Percentiles rank a stretch among this genome's conserved stretches.
These are phyloP conservation scores for Colletotrichum eremochloae DNA, from an alignment of 2,329 filamentous ascomycete genomes.

Conservation along the genomic window DNA sequence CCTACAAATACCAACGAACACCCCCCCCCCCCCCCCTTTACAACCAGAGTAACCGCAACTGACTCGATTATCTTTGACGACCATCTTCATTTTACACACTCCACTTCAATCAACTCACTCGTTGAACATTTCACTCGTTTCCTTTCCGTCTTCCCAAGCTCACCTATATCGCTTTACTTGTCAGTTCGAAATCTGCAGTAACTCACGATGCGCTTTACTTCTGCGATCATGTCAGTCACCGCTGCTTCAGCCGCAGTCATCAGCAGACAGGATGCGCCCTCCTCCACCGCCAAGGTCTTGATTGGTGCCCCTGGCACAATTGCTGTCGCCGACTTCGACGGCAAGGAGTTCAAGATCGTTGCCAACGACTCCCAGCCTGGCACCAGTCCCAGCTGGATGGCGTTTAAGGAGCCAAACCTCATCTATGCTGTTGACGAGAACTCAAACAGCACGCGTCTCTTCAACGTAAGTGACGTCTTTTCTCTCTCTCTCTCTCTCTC, in stretches of 20 bases:
- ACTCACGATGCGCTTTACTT: constrained; percentile 32
- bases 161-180: neutral
- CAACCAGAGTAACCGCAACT: neutral
- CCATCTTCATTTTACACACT: neutral
- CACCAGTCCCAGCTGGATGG: constrained; percentile 60
- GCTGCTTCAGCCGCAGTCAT: constrained; percentile 36
- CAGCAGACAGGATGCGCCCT: constrained; percentile 16
- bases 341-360: constrained; percentile 55
- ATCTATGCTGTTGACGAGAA: constrained; percentile 65
- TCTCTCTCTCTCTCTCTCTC: neutral
- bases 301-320: constrained; percentile 58
- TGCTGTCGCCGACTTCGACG: constrained; percentile 58
- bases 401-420: constrained; percentile 54
- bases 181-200: neutral
- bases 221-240: constrained; percentile 26
- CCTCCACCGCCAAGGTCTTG: constrained; percentile 51
- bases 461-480: constrained; percentile 45
- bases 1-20: neutral
- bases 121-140: neutral
- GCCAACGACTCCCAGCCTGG: constrained; percentile 50
- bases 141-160: neutral
- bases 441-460: constrained; percentile 54
- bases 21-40: neutral
- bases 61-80: neutral
- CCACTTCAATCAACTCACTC: neutral